Percentiles rank a stretch among this genome's conserved stretches.
phyloP scores from a whole-genome alignment of 305 asterid genomes.

The Andrographis paniculata region DNA sequence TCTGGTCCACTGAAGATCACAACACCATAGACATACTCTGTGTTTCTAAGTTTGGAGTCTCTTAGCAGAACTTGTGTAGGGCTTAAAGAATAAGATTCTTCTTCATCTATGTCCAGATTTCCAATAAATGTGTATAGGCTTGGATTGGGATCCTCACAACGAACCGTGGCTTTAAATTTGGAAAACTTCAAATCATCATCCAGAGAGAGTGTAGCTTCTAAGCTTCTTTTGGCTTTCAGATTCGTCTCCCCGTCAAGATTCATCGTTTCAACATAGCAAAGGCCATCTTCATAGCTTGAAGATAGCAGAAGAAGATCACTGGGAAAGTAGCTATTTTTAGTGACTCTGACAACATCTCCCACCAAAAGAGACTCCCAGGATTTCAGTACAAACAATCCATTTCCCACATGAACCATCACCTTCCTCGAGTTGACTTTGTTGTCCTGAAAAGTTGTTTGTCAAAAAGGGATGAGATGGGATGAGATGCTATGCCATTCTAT shows the following conservation, averaged over 20 bases:
- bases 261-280: slow-evolving; percentile 82
- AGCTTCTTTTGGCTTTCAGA: slow-evolving; percentile 52
- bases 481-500: no score
- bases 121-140: slow-evolving; percentile 58
- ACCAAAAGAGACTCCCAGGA: slow-evolving; percentile 50
- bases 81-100: slow-evolving; percentile 29
- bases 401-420: slow-evolving; percentile 45
- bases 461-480: neutral
- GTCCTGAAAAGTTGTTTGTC: slow-evolving; percentile 45
- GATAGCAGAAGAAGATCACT: slow-evolving; percentile 58
- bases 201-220: slow-evolving; percentile 36
- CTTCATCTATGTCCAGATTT: slow-evolving; percentile 27
- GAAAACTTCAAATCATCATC: slow-evolving; percentile 27
- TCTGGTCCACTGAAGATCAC: slow-evolving; percentile 70
- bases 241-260: slow-evolving; percentile 85
- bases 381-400: slow-evolving; percentile 34
- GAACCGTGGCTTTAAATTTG: slow-evolving; percentile 33
- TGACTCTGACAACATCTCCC: slow-evolving; percentile 64
- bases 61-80: slow-evolving; percentile 50
- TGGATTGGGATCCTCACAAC: slow-evolving; percentile 63
- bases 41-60: slow-evolving; percentile 75
- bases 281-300: slow-evolving; percentile 72
- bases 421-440: slow-evolving; percentile 54
- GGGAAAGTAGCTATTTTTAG: slow-evolving; percentile 61
- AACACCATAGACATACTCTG: slow-evolving; percentile 52